Percentiles rank a stretch among this genome's conserved stretches.
Conservation (phyloP, 371 early-diverging fungal species). For the Catenaria anguillulae region DNA sequence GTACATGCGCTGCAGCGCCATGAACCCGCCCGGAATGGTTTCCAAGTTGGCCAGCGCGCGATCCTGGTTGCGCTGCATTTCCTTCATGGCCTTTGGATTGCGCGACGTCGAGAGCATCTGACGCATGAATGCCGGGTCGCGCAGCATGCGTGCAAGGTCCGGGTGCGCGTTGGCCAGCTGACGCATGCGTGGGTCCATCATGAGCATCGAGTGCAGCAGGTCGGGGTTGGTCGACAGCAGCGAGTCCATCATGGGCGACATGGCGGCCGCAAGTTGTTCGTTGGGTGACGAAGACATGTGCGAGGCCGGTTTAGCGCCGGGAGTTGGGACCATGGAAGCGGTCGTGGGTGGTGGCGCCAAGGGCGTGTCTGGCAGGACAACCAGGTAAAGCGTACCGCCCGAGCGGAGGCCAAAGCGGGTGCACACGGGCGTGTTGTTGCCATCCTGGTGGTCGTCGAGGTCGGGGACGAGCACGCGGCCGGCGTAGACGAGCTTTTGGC, state of each 20-base stretch:
- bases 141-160: conserved; percentile 58
- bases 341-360: not conserved
- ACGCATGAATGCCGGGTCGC: conserved; percentile 55
- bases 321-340: not conserved
- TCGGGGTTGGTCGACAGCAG: conserved; percentile 34
- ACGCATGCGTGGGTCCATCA: conserved; percentile 52
- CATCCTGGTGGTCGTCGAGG: not conserved
- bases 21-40: conserved; percentile 68
- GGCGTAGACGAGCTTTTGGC: not conserved
- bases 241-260: not conserved
- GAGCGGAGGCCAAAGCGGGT: not conserved
- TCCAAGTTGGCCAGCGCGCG: conserved; percentile 74
- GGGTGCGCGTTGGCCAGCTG: conserved; percentile 56
- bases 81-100: conserved; percentile 65
- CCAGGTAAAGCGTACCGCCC: not conserved
- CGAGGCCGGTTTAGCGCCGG: no score
- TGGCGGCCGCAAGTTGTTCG: not conserved
- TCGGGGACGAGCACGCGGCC: not conserved
- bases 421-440: no score
- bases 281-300: not conserved
- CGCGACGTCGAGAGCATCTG: conserved; percentile 29
- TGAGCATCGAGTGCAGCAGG: conserved; percentile 51
- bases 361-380: not conserved
- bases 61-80: conserved; percentile 69
- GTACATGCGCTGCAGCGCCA: conserved; percentile 65